Conservation (phyloP, 2,329 filamentous ascomycete genomes). For the Pseudogymnoascus pannorum region DNA sequence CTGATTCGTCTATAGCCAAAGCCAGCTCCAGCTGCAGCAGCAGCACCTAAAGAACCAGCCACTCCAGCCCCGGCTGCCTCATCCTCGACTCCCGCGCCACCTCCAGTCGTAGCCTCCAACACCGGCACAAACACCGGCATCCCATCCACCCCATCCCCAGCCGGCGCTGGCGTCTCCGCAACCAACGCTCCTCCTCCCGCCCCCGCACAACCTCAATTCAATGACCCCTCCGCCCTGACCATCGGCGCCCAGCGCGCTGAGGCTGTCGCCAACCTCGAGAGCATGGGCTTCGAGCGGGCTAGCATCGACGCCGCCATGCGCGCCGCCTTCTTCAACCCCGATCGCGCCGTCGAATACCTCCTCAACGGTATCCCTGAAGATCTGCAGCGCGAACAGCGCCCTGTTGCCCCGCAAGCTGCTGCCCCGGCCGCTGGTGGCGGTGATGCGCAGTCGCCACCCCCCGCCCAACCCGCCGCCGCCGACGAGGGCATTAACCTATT, state of each 20-base stretch:
- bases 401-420: slow-evolving; percentile 36
- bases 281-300: slow-evolving; percentile 86
- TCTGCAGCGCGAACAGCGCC: slow-evolving; percentile 62
- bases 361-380: slow-evolving; percentile 93
- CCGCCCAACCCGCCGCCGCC: slow-evolving; percentile 44
- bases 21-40: slow-evolving; percentile 40
- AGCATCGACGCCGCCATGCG: slow-evolving; percentile 93
- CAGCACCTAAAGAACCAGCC: slow-evolving; percentile 51
- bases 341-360: slow-evolving; percentile 94
- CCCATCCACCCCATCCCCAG: slow-evolving; percentile 41
- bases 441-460: slow-evolving; percentile 32
- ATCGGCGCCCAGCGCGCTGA: slow-evolving; percentile 76
- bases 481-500: slow-evolving; percentile 80
- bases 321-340: slow-evolving; percentile 93
- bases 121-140: slow-evolving; percentile 42
- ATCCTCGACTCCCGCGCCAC: slow-evolving; percentile 48
- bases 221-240: slow-evolving; percentile 73
- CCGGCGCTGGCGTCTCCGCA: slow-evolving; percentile 36
- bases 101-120: slow-evolving; percentile 50
- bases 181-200: slow-evolving; percentile 53
- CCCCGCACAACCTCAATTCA: slow-evolving; percentile 46
- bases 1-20: slow-evolving; percentile 55
- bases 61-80: slow-evolving; percentile 54
- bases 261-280: slow-evolving; percentile 87
- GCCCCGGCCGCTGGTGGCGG: slow-evolving; percentile 41